phyloP scores from a whole-genome alignment of 2,329 filamentous ascomycete genomes.

The Pseudogymnoascus sp. region DNA sequence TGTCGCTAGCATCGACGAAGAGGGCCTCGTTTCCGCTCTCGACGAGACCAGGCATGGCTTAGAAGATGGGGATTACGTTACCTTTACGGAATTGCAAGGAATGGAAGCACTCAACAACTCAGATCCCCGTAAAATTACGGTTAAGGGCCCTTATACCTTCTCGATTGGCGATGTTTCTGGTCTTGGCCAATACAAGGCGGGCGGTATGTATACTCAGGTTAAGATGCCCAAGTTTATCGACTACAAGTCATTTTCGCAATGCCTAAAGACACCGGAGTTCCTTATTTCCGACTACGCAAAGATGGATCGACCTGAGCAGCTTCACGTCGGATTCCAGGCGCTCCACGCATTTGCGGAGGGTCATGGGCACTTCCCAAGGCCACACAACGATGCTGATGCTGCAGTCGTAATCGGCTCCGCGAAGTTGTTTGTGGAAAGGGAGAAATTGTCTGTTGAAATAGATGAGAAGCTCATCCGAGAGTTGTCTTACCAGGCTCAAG shows the following conservation, averaged over 20 bases:
- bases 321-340: slow-evolving; percentile 88
- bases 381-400: slow-evolving; percentile 80
- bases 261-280: slow-evolving; percentile 81
- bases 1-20: slow-evolving; percentile 79
- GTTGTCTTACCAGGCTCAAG: slow-evolving; percentile 86
- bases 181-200: slow-evolving; percentile 77
- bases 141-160: slow-evolving; percentile 96
- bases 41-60: slow-evolving; percentile 93
- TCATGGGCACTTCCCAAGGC: slow-evolving; percentile 67
- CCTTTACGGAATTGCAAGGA: slow-evolving; percentile 85
- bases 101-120: slow-evolving; percentile 81
- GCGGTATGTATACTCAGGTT: slow-evolving; percentile 88
- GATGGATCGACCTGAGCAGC: slow-evolving; percentile 86
- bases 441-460: slow-evolving; percentile 72
- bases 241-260: slow-evolving; percentile 71
- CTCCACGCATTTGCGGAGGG: slow-evolving; percentile 75
- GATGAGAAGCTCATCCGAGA: slow-evolving; percentile 91
- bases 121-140: slow-evolving; percentile 81
- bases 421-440: slow-evolving; percentile 63
- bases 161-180: slow-evolving; percentile 89
- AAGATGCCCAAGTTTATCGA: slow-evolving; percentile 95
- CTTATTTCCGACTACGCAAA: slow-evolving; percentile 95
- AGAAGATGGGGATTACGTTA: slow-evolving; percentile 93
- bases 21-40: slow-evolving; percentile 82
- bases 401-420: slow-evolving; percentile 67